Percentiles rank a stretch among this genome's conserved stretches.
Conservation (phyloP, 495 filamentous ascomycete genomes). For the Aspergillus heteromorphus region DNA sequence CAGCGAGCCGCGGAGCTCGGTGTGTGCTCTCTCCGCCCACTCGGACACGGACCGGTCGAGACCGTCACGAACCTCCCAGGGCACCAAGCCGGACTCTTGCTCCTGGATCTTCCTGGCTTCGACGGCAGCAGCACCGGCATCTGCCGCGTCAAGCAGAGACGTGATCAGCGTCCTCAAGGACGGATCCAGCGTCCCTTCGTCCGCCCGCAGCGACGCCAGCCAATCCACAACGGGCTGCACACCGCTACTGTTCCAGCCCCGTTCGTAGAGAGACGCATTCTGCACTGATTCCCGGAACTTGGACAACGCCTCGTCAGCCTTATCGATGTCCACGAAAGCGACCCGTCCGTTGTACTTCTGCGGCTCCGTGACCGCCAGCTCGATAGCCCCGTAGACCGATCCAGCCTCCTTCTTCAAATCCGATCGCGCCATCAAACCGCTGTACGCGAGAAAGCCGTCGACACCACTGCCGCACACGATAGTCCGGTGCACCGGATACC, state of each 20-base stretch:
- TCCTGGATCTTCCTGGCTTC: slow-evolving; percentile 37
- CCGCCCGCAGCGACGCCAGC: slow-evolving; percentile 49
- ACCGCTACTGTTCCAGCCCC: slow-evolving; percentile 66
- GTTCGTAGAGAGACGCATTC: slow-evolving; percentile 65
- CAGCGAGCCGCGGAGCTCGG: slow-evolving; percentile 73
- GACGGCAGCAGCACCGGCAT: slow-evolving; percentile 46
- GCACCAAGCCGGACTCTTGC: slow-evolving; percentile 29
- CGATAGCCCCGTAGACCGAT: slow-evolving; percentile 52
- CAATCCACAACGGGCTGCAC: slow-evolving; percentile 61
- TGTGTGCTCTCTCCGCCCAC: slow-evolving; percentile 78
- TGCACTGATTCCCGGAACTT: slow-evolving; percentile 61
- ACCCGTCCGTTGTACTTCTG: slow-evolving; percentile 26
- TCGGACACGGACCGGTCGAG: slow-evolving; percentile 54
- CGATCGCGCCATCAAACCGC: slow-evolving; percentile 35
- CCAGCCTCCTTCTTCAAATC: slow-evolving; percentile 30
- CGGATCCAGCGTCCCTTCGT: slow-evolving; percentile 47
- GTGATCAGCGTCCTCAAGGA: slow-evolving; percentile 59
- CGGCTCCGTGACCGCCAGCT: slow-evolving; percentile 37
- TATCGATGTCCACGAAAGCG: slow-evolving; percentile 49
- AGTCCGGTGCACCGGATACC: slow-evolving; percentile 80
- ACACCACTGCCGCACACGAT: slow-evolving; percentile 68
- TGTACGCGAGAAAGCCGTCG: slow-evolving; percentile 47
- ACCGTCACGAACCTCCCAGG: slow-evolving; percentile 36
- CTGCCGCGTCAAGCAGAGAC: slow-evolving; percentile 58
- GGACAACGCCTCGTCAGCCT: slow-evolving; percentile 52